A percentile compares a stretch with the other conserved stretches of the same genome.
Conservation (phyloP, 805 yeast species). For the Metschnikowia vanudenii region DNA sequence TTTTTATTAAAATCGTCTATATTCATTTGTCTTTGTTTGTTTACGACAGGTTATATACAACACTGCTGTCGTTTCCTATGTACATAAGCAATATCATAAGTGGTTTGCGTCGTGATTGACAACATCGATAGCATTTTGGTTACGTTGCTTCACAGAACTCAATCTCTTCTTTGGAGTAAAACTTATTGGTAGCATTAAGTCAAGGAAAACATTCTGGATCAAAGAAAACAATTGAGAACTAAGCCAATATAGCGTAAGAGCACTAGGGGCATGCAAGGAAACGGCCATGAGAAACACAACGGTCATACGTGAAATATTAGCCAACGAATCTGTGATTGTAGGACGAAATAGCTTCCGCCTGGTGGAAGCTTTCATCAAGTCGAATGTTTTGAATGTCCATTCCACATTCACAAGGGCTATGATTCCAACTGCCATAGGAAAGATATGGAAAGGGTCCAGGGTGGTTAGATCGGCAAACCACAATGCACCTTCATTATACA, state of each 20-base stretch:
- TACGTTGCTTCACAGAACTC: slow-evolving; percentile 18
- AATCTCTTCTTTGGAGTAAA: slow-evolving; percentile 45
- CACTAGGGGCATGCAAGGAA: slow-evolving; percentile 82
- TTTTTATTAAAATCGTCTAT: background rate
- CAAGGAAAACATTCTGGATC: slow-evolving; percentile 70
- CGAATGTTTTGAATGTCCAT: slow-evolving; percentile 70
- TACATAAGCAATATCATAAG: slow-evolving; percentile 1
- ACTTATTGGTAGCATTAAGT: slow-evolving; percentile 59
- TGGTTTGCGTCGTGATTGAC: slow-evolving; percentile 6
- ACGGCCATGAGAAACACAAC: slow-evolving; percentile 80
- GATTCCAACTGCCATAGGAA: slow-evolving; percentile 73
- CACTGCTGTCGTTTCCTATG: background rate
- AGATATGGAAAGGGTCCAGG: slow-evolving; percentile 57
- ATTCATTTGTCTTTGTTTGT: background rate
- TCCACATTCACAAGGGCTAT: slow-evolving; percentile 76
- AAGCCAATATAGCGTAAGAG: slow-evolving; percentile 85
- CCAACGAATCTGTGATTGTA: slow-evolving; percentile 59
- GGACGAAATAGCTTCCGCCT: slow-evolving; percentile 49
- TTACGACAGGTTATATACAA: background rate
- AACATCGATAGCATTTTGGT: slow-evolving; percentile 16
- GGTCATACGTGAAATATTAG: slow-evolving; percentile 71
- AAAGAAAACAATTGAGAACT: slow-evolving; percentile 78
- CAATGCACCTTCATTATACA: slow-evolving; percentile 53
- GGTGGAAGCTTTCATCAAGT: slow-evolving; percentile 41
- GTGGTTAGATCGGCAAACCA: slow-evolving; percentile 63